Conservation (phyloP, 2,329 filamentous ascomycete species). For the Fusarium sp. region DNA sequence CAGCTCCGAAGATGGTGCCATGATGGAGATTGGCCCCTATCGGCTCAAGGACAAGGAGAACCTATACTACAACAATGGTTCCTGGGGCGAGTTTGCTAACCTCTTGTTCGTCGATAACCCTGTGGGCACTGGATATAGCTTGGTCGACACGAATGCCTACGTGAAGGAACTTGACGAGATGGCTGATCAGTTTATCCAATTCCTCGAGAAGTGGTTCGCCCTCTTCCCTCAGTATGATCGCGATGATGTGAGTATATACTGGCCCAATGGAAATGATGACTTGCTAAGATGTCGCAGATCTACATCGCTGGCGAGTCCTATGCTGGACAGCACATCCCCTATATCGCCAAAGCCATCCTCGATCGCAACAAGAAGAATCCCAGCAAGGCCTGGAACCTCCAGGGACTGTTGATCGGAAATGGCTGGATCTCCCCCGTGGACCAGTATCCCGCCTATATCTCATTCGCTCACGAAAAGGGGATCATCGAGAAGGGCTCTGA, state of each 20-base stretch:
- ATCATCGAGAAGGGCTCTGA: conserved; percentile 77
- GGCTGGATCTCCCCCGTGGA: conserved; percentile 94
- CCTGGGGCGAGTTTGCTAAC: conserved; percentile 98
- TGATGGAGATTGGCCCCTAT: conserved; percentile 98
- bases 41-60: conserved; percentile 79
- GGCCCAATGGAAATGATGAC: neutral
- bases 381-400: conserved; percentile 75
- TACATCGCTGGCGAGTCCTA: conserved; percentile 98
- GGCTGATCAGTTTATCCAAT: conserved; percentile 87
- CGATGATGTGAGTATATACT: conserved; percentile 82
- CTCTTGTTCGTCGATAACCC: conserved; percentile 97
- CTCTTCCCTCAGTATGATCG: conserved; percentile 91
- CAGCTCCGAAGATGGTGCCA: conserved; percentile 94
- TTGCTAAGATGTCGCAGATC: conserved; percentile 66
- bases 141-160: conserved; percentile 90
- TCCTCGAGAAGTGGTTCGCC: conserved; percentile 91
- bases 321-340: conserved; percentile 96
- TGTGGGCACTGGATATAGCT: conserved; percentile 96
- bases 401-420: conserved; percentile 93
- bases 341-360: conserved; percentile 92
- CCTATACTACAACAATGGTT: conserved; percentile 87
- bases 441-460: conserved; percentile 89
- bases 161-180: conserved; percentile 88
- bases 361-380: conserved; percentile 80
- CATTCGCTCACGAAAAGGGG: conserved; percentile 81